Evolutionary conservation across 331 rosid species (phyloP).

Genomic region (Quercus phellos): DNA sequence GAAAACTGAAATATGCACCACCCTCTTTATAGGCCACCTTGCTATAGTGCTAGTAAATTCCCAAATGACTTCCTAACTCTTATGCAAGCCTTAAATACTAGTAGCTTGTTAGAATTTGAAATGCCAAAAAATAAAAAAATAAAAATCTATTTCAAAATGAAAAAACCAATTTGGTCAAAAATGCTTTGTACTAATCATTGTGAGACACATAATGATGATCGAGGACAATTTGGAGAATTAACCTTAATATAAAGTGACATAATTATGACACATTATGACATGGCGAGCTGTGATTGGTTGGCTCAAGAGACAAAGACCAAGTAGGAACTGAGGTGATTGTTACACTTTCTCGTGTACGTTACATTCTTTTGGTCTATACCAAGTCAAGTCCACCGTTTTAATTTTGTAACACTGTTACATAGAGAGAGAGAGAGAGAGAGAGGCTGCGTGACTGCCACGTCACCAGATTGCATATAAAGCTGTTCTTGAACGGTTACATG

Average conservation of each 20-base stretch:
- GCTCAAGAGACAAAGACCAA: constrained; percentile 22
- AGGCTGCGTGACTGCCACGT: background rate
- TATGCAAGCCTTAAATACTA: background rate
- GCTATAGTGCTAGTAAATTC: background rate
- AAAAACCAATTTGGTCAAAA: constrained; percentile 1
- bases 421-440: no score
- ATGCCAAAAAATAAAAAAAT: no score
- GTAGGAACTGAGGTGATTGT: constrained; percentile 15
- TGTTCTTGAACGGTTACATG: background rate
- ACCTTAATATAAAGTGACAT: background rate
- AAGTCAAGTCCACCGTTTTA: no score
- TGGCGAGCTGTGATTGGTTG: constrained; percentile 41
- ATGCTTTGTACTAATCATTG: constrained; percentile 19
- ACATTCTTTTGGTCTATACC: constrained; percentile 33
- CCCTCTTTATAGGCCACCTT: constrained; percentile 36
- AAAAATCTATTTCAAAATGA: no score
- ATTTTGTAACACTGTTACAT: background rate
- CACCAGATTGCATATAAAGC: background rate
- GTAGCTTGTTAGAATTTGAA: no score
- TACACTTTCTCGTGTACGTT: constrained; percentile 18
- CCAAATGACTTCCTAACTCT: background rate
- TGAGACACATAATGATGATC: background rate
- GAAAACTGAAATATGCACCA: constrained; percentile 24
- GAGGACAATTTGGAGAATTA: constrained; percentile 20
- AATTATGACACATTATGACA: constrained; percentile 27